Conservation (phyloP, 257 asterid genomes). For the Ophiorrhiza pumila region DNA sequence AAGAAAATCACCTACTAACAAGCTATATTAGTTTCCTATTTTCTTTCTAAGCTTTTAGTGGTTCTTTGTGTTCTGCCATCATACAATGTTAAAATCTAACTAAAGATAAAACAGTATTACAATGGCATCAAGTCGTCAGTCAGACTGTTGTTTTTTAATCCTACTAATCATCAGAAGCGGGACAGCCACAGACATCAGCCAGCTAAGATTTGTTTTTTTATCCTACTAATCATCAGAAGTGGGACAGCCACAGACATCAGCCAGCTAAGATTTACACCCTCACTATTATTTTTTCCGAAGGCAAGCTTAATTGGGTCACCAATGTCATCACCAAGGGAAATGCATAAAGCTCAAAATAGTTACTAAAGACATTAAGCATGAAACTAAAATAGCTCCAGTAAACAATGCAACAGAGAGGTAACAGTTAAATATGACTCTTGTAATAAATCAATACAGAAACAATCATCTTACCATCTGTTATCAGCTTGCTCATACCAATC, state of each 20-base stretch:
- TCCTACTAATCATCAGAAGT: too few species aligned
- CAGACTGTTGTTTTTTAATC: not conserved
- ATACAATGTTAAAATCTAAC: not conserved
- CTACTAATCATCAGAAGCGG: not conserved
- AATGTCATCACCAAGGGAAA: not conserved
- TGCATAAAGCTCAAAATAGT: not conserved
- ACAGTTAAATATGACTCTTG: not conserved
- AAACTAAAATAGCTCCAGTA: not conserved
- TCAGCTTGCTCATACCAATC: constrained; percentile 29
- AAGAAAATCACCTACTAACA: not conserved
- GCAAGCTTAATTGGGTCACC: not conserved
- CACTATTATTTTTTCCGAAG: not conserved
- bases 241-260: not conserved
- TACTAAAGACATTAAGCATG: too few species aligned
- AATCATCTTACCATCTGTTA: constrained; percentile 50
- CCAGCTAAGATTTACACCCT: not conserved
- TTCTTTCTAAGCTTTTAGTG: not conserved
- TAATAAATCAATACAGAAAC: not conserved
- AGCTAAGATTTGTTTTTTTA: not conserved
- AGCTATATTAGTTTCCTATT: too few species aligned
- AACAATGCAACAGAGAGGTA: not conserved
- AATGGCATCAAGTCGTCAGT: not conserved
- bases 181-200: not conserved
- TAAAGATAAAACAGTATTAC: not conserved
- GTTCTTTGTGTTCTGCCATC: not conserved